These are phyloP conservation scores for Pezicula radicicola DNA, from an alignment of 2,329 filamentous ascomycete species.

Conservation along the genomic window DNA sequence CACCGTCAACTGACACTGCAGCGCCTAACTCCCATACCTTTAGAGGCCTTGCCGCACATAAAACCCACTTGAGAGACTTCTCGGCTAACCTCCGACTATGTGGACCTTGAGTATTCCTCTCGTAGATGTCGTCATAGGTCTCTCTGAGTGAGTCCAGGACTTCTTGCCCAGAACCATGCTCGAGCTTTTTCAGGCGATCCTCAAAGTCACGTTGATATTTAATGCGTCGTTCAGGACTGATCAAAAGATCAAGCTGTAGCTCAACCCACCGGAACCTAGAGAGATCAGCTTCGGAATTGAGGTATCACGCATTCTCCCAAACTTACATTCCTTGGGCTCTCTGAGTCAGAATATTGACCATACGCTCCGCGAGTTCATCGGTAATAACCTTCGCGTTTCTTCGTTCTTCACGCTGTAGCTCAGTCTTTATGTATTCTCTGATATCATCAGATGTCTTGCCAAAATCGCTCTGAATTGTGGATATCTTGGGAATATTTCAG, in stretches of 20 bases:
- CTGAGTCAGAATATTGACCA: conserved; percentile 4
- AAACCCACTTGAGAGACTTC: conserved; percentile 9
- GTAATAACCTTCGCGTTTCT: conserved; percentile 4
- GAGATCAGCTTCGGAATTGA: not conserved
- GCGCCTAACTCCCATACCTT: conserved; percentile 11
- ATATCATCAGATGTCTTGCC: conserved; percentile 5
- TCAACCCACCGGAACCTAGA: conserved; percentile 9
- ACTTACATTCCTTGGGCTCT: conserved; percentile 10
- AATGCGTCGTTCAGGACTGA: conserved; percentile 8
- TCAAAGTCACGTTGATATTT: conserved; percentile 8
- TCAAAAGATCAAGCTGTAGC: conserved; percentile 8
- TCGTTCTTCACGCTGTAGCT: conserved; percentile 3
- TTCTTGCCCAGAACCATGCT: conserved; percentile 8
- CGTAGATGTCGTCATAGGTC: conserved; percentile 10
- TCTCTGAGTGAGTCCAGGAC: conserved; percentile 10
- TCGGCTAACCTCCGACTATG: conserved; percentile 7
- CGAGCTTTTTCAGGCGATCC: conserved; percentile 5
- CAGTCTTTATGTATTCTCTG: conserved; percentile 2
- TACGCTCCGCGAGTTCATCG: conserved; percentile 5
- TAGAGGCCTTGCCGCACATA: conserved; percentile 8
- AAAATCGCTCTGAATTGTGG: conserved; percentile 4
- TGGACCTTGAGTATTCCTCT: conserved; percentile 8
- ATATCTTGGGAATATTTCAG: not conserved
- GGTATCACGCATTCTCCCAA: too few species aligned
- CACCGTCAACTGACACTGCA: conserved; percentile 5